Base-by-base conservation (phyloP, 805 yeast genomes). In the Ogataea parapolymorpha region DNA sequence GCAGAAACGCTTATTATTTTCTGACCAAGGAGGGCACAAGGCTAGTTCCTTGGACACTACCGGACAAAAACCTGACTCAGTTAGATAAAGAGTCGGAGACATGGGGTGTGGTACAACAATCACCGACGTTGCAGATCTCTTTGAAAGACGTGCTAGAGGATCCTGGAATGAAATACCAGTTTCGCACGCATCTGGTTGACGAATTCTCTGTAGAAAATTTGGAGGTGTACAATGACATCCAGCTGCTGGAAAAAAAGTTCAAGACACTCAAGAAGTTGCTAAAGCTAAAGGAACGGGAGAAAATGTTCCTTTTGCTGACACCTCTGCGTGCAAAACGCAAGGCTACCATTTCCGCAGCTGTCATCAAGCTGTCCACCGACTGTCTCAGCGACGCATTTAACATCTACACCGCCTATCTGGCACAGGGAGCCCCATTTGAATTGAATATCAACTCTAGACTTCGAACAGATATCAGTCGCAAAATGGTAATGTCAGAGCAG, bases 151-250 rank as follows among this genome's bases (percentile, higher is more conserved):
- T 82, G 4, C 55, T 88, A 8, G 61, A 63, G 8, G 95, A 88
- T 57, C 95, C 95, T 0, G 96, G 93, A 0, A 65, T 82, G 66
- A 69, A 83, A 39, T 78, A 76, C 40, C 60, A 86, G 8, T 85
- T 88, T 61, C 70, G 79, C 46, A 65, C 67, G n/a, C 88, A 85
- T 56, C 58, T 88, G 37, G 77, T 74, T 36, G 72, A 69, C 23
- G 83, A 79, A 37, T 70, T 72, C 41, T 87, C 95, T 55, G 74
- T 74, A 2, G 96, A 88, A 55, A 88, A 86, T 52, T 58, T 85
- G n/a, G 81, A 82, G 47, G 87, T 83, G 3, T 85, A 77, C 56
- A 61, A 73, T 38, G 85, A 79, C 43, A 71, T 85, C 35, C 67
- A 67, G 34, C 72, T 72, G 35, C 75, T 81, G 45, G 67, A 69